Evolutionary conservation across 2,329 filamentous ascomycete genomes (phyloP), one percentile per base, ranked within the genome.

Genomic region (Aureobasidium sp.): DNA sequence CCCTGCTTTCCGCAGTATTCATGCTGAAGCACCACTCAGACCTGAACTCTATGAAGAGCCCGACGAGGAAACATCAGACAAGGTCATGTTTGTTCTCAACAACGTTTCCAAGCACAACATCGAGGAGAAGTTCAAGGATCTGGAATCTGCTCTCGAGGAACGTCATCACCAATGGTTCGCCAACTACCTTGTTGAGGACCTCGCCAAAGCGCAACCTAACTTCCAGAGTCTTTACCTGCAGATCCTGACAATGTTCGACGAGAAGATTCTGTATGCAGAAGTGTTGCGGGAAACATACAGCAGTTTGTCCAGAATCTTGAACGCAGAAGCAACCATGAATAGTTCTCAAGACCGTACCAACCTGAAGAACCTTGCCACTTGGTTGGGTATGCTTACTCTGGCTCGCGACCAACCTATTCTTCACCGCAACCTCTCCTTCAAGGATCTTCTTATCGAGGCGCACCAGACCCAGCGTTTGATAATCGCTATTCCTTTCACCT

Each of bases 131-230:
- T 87, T 93, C 69, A 81, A 82, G 59, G 91, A 97, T 67, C 82
- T 99, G 41, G 87, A 85, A 54, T 86, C 90, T 42, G 85, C 89
- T 48, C 77, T 99, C 51, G 86, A 91, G 54, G 84, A 88, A 59
- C 86, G 87, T 67, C 88, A 97, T 72, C 89, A 95, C 69, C 91
- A 95, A 71, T 99, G 94, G 94, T 99, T 99, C 71, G 94, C 95
- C 7, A 87, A 86, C 51, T 96, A 97, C 70, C 81, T 99, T 10
- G 94, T 99, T 3, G 93, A 97, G 70, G 90, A 97, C 72, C 90
- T 95, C 49, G 95, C 93, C 36, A 97, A 97, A 75, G 87, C 96
- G 79, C 93, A 99, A 72, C 92, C 93, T 6, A 99, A 99, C 73
- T 97, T 95, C 70, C 94, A 99, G 68, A 83, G 89, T 63, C 84